phyloP scores from a whole-genome alignment of 768 basidiomycete species.

The Suillus alpinus region DNA sequence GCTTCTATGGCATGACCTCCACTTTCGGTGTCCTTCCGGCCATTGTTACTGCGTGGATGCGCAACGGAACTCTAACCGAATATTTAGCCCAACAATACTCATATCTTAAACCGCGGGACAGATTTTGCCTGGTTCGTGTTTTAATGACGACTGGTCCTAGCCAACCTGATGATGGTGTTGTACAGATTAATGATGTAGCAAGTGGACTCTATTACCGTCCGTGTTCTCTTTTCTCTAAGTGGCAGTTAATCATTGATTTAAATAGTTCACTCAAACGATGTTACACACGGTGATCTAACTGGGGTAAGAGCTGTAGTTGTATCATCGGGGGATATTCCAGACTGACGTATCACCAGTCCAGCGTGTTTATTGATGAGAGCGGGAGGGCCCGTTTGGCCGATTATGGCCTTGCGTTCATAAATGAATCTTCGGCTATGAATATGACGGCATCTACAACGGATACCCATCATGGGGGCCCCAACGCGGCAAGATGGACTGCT shows the following conservation, averaged over 20 bases:
- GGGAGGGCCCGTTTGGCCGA: not conserved
- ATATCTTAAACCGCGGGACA: constrained; percentile 33
- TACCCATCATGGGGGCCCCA: too few relatives aligned
- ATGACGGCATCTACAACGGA: too few relatives aligned
- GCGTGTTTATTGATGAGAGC: constrained; percentile 4
- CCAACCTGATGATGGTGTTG: not conserved
- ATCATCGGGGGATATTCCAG: not conserved
- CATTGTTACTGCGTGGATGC: constrained; percentile 42
- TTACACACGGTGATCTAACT: constrained; percentile 9
- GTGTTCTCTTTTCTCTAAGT: constrained; percentile 4
- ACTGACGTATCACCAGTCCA: constrained; percentile 3
- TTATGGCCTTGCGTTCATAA: not conserved
- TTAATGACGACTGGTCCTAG: not conserved
- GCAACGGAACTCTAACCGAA: constrained; percentile 37
- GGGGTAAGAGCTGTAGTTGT: not conserved
- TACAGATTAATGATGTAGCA: constrained; percentile 38
- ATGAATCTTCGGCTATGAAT: too few relatives aligned
- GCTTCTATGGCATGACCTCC: constrained; percentile 33
- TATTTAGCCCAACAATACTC: constrained; percentile 38
- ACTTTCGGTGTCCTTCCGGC: constrained; percentile 35
- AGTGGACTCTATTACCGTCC: constrained; percentile 38
- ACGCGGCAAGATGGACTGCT: constrained; percentile 4
- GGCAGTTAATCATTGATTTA: not conserved
- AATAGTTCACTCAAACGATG: constrained; percentile 4
- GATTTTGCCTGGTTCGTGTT: constrained; percentile 33